phyloP scores from a whole-genome alignment of 345 rosid species.

The Dipteronia dyeriana region DNA sequence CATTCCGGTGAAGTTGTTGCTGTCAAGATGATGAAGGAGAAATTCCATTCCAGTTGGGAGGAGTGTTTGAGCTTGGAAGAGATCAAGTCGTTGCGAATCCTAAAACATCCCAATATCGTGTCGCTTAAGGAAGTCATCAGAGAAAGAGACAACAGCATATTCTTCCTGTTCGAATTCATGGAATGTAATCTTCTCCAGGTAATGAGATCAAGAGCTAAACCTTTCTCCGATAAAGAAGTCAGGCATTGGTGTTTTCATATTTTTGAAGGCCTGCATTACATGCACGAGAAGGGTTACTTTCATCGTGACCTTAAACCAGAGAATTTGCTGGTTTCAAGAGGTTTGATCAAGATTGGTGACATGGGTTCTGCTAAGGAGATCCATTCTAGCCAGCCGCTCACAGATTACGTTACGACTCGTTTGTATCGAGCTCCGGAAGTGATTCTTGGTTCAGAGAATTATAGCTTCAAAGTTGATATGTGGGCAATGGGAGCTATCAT shows the following conservation, averaged over 20 bases:
- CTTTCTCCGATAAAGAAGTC: slow-evolving; percentile 36
- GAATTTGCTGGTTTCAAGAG: slow-evolving; percentile 41
- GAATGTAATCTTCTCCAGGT: slow-evolving; percentile 46
- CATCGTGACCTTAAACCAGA: slow-evolving; percentile 55
- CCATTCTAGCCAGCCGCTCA: slow-evolving; percentile 39
- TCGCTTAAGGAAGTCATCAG: slow-evolving; percentile 47
- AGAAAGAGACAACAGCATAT: slow-evolving; percentile 28
- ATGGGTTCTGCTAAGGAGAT: slow-evolving; percentile 50
- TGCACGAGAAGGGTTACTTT: slow-evolving; percentile 47
- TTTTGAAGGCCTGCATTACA: slow-evolving; percentile 45
- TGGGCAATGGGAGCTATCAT: slow-evolving; percentile 65
- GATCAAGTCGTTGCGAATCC: slow-evolving; percentile 38
- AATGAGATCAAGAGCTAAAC: slow-evolving; percentile 28
- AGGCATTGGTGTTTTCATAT: slow-evolving; percentile 51
- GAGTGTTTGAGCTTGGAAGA: slow-evolving; percentile 28
- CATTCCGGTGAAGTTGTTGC: slow-evolving; percentile 8
- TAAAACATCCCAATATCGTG: slow-evolving; percentile 49
- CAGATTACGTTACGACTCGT: slow-evolving; percentile 42
- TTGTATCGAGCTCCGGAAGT: slow-evolving; percentile 60
- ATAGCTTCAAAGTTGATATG: slow-evolving; percentile 54
- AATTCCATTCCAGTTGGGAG: neutral
- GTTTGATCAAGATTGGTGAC: slow-evolving; percentile 46
- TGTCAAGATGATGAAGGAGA: neutral
- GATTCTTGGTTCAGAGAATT: slow-evolving; percentile 31
- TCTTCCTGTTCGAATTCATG: slow-evolving; percentile 52